Evolutionary conservation across 179 eudicot genomes (phyloP), one percentile per base, ranked within the genome.

Genomic region (Silene coronaria): DNA sequence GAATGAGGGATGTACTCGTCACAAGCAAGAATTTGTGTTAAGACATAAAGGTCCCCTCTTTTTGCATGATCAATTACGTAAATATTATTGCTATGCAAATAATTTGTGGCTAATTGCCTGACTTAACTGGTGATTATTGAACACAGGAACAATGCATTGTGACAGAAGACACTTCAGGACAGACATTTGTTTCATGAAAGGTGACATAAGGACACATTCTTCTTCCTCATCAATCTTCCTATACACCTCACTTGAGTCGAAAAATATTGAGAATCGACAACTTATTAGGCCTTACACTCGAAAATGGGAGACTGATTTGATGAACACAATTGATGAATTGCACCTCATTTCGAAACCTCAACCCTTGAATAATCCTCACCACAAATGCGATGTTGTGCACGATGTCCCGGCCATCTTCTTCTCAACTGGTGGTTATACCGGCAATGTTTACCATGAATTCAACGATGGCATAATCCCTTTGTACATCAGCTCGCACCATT

Each of bases 341-440:
- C 76, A 85, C 71, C 91, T 94, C 19, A 73, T 89, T 61, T 83
- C 85, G 6, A 88, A 81, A 76, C 68, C 70, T 19, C 58, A 76
- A 27, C 77, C 77, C 23, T 77, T 78, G 28, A 73, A 30, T 19
- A 17, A 63, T 0, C 28, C 14, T 32, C 62, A 46, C 27, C 90
- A 70, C 70, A 62, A 57, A 12, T 94, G 98, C 14, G 93, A 94
- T 34, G 90, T 89, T 27, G 17, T 60, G 6, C 97, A 94, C 62
- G 80, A 90, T 16, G 94, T 89, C 27, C 98, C 97, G 6, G 97
- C 96, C 6, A 84, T 94, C 68, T 88, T 94, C 86, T 94, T 94
- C 87, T 94, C 98, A 4, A 90, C 97, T 0, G 94, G 94, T 23
- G 98, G 98, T 4, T 94, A 92, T 68, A 92, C 97, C 2, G 97